Conservation (phyloP, 2,329 filamentous ascomycete genomes). For the Bipolaris bicolor region DNA sequence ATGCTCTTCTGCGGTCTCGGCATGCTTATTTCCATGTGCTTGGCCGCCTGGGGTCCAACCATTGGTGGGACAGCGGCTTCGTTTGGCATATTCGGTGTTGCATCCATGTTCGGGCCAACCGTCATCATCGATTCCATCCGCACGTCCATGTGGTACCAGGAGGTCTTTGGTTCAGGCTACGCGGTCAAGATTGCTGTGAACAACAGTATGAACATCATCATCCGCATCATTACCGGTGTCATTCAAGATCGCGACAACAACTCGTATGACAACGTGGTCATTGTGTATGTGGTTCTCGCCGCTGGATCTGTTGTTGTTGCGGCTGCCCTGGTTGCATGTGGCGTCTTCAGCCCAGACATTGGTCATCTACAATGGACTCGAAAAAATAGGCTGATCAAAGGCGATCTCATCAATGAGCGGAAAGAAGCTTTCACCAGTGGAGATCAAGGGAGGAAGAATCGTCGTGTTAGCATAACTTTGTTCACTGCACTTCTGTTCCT, state of each 20-base stretch:
- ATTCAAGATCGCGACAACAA: slow-evolving; percentile 65
- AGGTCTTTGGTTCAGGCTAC: slow-evolving; percentile 66
- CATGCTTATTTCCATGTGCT: slow-evolving; percentile 60
- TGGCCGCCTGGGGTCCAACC: slow-evolving; percentile 60
- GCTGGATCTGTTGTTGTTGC: slow-evolving; percentile 57
- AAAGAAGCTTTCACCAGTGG: slow-evolving; percentile 50
- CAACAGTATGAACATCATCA: slow-evolving; percentile 67
- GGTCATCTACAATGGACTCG: slow-evolving; percentile 64
- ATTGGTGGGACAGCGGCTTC: slow-evolving; percentile 62
- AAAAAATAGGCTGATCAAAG: slow-evolving; percentile 57
- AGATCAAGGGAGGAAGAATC: slow-evolving; percentile 47
- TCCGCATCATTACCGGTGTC: slow-evolving; percentile 63
- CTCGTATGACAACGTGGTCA: slow-evolving; percentile 61
- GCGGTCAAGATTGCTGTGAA: slow-evolving; percentile 67
- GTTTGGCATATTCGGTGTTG: slow-evolving; percentile 66
- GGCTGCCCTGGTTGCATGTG: slow-evolving; percentile 48
- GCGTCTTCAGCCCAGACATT: slow-evolving; percentile 53
- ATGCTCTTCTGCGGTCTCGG: slow-evolving; percentile 56
- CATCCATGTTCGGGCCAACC: slow-evolving; percentile 62
- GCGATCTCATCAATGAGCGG: slow-evolving; percentile 53
- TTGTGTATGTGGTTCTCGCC: slow-evolving; percentile 63
- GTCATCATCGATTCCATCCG: slow-evolving; percentile 67
- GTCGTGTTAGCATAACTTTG: slow-evolving; percentile 48
- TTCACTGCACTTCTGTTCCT: slow-evolving; percentile 56
- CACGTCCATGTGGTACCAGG: slow-evolving; percentile 65